Base-by-base conservation (phyloP, 441 rosid species). In the Hura crepitans region DNA sequence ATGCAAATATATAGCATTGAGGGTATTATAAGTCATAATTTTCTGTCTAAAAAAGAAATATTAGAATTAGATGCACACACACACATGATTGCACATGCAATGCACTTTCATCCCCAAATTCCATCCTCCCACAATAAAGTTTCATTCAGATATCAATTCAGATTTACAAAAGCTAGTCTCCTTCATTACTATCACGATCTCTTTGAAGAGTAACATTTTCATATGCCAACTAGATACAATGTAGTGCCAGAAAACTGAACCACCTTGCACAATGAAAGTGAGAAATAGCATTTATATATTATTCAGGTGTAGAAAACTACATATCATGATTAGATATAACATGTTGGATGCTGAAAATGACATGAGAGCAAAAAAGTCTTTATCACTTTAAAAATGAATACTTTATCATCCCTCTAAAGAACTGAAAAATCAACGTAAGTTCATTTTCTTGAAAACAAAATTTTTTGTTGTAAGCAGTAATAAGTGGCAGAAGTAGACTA, bases 301-400 rank as follows among this genome's bases (percentile, higher is more conserved):
- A 17, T n/a, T n/a, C n/a, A 39, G 11, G 17, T n/a, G 2, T 6
- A 68, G 7, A 25, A 68, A 42, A 10, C 25, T 27, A 68, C 37
- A 43, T 42, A 53, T 39, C 39, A 68, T 6, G 55, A 50, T 50
- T 20, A n/a, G n/a, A 49, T 65, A 49, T n/a, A 65, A 49, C 39
- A 49, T 27, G 15, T 53, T 28, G 53, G 13, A 53, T 20, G 9
- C 33, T 18, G 1, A 49, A 65, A 31, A 28, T 10, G 60, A 66
- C 2, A 30, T 1, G 23, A 13, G 10, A 9, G 25, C 4, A 17
- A 46, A 39, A 55, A 22, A 0, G 15, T 6, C 0, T 50, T 22
- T 7, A 33, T 53, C 51, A 51, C 4, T 20, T 33, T 6, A 51
- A 35, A 53, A 4, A 66, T 35, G 13, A 7, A 62, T 15, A 42